Evolutionary conservation across 805 yeast genomes (phyloP).

Genomic region (Lipomyces yamanashiensis): DNA sequence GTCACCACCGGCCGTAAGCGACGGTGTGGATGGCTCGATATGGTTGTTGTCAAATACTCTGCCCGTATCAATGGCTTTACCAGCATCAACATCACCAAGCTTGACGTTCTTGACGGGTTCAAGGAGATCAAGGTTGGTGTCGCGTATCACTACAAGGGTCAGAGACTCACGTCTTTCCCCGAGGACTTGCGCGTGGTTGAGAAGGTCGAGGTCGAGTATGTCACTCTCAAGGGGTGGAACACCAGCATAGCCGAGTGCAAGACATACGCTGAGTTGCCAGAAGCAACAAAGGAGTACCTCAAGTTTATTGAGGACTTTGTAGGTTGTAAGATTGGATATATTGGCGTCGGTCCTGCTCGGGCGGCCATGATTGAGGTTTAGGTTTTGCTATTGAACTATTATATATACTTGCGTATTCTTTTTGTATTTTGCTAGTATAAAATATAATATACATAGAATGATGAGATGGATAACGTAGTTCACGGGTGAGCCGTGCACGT

Average conservation of each 20-base stretch:
- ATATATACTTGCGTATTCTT: background rate
- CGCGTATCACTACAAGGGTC: conserved; percentile 78
- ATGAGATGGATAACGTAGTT: too few relatives aligned
- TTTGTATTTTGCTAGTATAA: too few relatives aligned
- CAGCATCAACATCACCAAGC: conserved; percentile 86
- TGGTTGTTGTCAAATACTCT: conserved; percentile 91
- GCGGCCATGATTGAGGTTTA: conserved; percentile 31
- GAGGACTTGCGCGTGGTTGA: conserved; percentile 84
- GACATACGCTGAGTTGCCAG: conserved; percentile 79
- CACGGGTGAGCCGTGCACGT: too few relatives aligned
- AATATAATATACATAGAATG: too few relatives aligned
- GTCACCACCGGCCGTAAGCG: conserved; percentile 99
- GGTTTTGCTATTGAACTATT: background rate
- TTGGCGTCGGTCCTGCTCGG: conserved; percentile 93
- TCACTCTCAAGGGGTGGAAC: conserved; percentile 94
- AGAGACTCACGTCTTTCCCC: conserved; percentile 80
- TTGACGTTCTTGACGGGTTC: conserved; percentile 91
- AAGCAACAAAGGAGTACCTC: conserved; percentile 82
- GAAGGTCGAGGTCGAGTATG: conserved; percentile 90
- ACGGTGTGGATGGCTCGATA: conserved; percentile 98
- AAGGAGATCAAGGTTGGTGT: conserved; percentile 87
- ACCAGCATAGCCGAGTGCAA: conserved; percentile 74
- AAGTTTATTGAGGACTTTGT: conserved; percentile 83
- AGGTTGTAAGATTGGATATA: conserved; percentile 89
- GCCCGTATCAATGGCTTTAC: conserved; percentile 94